phyloP scores from a whole-genome alignment of 306 rosid genomes.

The Dryas alaskensis region DNA sequence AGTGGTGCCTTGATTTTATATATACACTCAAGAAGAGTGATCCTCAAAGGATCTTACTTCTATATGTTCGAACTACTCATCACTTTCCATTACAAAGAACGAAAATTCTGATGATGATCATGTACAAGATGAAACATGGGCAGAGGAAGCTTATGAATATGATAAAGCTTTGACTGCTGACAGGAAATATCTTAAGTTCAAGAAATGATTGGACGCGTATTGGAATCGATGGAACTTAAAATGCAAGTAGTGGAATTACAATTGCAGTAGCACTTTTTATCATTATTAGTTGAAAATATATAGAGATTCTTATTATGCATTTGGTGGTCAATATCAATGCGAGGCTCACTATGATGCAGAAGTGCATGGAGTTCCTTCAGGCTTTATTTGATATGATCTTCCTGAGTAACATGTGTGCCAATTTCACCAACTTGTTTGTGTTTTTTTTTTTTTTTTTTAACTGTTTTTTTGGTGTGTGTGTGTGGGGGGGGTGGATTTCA shows the following conservation, averaged over 20 bases:
- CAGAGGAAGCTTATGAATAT: constrained; percentile 70
- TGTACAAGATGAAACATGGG: constrained; percentile 61
- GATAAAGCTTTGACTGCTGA: constrained; percentile 82
- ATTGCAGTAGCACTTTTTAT: too few species aligned
- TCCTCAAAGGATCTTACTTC: constrained; percentile 46
- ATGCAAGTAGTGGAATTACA: background rate
- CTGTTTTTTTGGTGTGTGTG: too few species aligned
- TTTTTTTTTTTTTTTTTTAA: too few species aligned
- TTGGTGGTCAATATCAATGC: too few species aligned
- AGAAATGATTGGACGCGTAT: constrained; percentile 81
- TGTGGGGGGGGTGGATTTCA: too few species aligned
- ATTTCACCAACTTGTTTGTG: too few species aligned
- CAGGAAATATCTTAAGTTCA: constrained; percentile 84
- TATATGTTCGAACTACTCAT: constrained; percentile 50
- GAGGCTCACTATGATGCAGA: too few species aligned
- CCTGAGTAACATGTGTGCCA: too few species aligned
- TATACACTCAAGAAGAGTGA: constrained; percentile 52
- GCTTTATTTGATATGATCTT: too few species aligned
- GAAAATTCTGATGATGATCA: constrained; percentile 38
- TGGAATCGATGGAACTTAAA: background rate
- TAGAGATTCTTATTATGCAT: too few species aligned
- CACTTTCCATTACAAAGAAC: constrained; percentile 58
- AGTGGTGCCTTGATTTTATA: constrained; percentile 89
- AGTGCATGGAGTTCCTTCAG: too few species aligned
- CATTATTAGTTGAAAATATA: too few species aligned